Conservation (phyloP, 2,329 filamentous ascomycete species). For the Raffaelea ambrosiae region DNA sequence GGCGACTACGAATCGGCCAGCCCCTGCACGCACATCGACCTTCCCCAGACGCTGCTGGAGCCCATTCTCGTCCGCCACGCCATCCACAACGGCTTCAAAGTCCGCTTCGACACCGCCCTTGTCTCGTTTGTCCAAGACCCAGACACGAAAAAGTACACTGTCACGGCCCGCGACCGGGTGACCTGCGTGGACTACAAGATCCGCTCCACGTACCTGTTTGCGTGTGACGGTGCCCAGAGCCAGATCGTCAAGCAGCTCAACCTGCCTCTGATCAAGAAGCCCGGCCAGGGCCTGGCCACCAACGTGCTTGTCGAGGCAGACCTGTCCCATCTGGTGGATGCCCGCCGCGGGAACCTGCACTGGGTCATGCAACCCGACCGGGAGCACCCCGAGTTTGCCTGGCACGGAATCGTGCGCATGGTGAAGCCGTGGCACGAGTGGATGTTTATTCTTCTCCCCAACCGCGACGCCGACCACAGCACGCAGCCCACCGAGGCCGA, state of each 20-base stretch:
- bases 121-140: constrained; percentile 21
- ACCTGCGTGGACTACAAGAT: constrained; percentile 26
- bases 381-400: constrained; percentile 42
- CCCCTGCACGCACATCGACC: constrained; percentile 34
- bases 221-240: constrained; percentile 42
- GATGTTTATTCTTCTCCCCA: constrained; percentile 47
- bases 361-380: constrained; percentile 48
- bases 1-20: constrained; percentile 36
- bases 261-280: constrained; percentile 25
- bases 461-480: constrained; percentile 35
- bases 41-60: constrained; percentile 39
- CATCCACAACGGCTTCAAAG: constrained; percentile 27
- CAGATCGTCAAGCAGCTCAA: constrained; percentile 27
- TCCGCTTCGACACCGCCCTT: constrained; percentile 33
- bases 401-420: constrained; percentile 45
- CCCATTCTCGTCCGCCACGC: constrained; percentile 35
- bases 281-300: constrained; percentile 26
- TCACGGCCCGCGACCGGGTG: constrained; percentile 16
- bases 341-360: constrained; percentile 50
- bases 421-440: constrained; percentile 57
- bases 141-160: constrained; percentile 19
- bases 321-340: constrained; percentile 36
- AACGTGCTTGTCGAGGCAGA: constrained; percentile 36
- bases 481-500: not conserved
- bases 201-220: constrained; percentile 48